Evolutionary conservation across 2,329 filamentous ascomycete genomes (phyloP), one percentile per base, ranked within the genome.

Genomic region (Sclerotinia spermophila): DNA sequence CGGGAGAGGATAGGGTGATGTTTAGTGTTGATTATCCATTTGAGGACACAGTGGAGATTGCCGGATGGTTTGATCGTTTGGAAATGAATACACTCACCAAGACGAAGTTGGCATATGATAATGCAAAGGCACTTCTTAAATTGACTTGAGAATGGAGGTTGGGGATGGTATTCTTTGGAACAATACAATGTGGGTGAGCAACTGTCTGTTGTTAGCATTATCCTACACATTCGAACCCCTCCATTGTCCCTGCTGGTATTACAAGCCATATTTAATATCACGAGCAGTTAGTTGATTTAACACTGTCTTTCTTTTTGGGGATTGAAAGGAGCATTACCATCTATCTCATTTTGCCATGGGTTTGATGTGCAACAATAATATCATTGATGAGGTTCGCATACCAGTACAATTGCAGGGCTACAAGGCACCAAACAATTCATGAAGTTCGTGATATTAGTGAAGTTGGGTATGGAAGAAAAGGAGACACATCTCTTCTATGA

Each of bases 11-110:
- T 38, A 80, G 81, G 17, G 81, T 89, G 2, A 72, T 89, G 76
- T 88, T 85, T 74, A 86, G 83, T 71, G 83, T 87, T 19, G 73
- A 75, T 59, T 74, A 73, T 72, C 70, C 71, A n/a, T 74, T 74
- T 64, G 73, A 75, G 42, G 72, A 74, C 58, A 64, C 69, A 53
- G 66, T 72, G 33, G 72, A 74, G 61, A 73, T 72, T 53, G 58
- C 59, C 17, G 70, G 42, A 4, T 75, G 73, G 73, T 74, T 74
- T 68, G 73, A 74, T 69, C 40, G 73, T 24, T 42, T 72, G 45
- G 48, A 74, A 42, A 58, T 73, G 24, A 71, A 30, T 69, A 30
- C 19, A 30, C 38, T 51, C 27, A 71, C 69, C 17, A 72, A 71
- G 55, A 38, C 68, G 48, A 74, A 74, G 61, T 53, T 74, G 45